These are phyloP conservation scores for Angomonas ambiguus DNA, from an alignment of 208 protist species.

Conservation along the genomic window DNA sequence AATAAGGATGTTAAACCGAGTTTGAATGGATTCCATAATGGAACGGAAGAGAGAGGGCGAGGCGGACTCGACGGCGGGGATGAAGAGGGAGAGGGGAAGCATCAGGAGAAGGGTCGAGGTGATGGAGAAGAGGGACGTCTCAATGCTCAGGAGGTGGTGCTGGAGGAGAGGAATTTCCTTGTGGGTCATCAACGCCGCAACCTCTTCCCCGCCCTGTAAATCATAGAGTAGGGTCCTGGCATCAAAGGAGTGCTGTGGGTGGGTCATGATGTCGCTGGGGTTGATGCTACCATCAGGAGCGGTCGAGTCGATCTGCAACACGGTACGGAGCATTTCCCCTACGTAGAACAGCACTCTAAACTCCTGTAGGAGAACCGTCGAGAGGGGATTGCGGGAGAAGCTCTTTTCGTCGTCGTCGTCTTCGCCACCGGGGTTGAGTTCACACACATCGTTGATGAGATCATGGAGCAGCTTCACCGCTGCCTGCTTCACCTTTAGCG, in stretches of 20 bases:
- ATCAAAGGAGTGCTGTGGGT: too few relatives aligned
- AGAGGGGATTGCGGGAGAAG: constrained; percentile 56
- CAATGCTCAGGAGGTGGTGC: constrained; percentile 53
- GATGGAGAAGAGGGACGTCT: constrained; percentile 64
- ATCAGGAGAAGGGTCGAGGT: constrained; percentile 69
- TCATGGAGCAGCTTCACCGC: background rate
- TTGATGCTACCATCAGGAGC: too few relatives aligned
- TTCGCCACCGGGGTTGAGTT: background rate
- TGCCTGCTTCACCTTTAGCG: background rate
- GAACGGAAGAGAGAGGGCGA: background rate
- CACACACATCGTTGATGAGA: background rate
- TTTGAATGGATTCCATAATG: background rate
- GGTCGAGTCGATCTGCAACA: too few relatives aligned
- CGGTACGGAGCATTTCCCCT: background rate
- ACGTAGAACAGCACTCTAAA: background rate
- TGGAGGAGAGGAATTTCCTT: too few relatives aligned
- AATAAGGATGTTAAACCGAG: background rate
- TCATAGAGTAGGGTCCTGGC: too few relatives aligned
- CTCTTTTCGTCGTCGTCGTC: constrained; percentile 67
- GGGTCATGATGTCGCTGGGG: too few relatives aligned
- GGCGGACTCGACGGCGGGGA: background rate
- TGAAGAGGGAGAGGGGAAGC: constrained; percentile 43
- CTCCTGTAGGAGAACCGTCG: background rate
- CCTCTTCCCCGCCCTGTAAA: too few relatives aligned
- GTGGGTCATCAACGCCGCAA: too few relatives aligned